These are phyloP conservation scores for Trichoderma aggressivum DNA, from an alignment of 2,329 filamentous ascomycete genomes.

Conservation along the genomic window DNA sequence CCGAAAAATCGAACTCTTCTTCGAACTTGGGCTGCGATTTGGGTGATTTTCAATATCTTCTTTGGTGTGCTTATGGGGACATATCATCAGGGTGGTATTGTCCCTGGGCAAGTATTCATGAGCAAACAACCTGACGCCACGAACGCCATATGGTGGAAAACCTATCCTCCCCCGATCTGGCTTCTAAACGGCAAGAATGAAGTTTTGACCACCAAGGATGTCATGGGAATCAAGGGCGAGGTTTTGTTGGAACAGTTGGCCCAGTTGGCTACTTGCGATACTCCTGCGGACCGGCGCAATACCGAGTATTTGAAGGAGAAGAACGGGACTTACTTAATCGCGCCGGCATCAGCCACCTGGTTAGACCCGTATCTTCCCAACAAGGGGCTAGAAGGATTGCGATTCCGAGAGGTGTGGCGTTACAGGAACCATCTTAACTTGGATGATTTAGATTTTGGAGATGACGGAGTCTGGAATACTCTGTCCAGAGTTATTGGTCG, in stretches of 20 bases:
- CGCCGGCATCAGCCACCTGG: conserved; percentile 68
- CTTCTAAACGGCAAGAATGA: conserved; percentile 73
- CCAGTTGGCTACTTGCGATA: conserved; percentile 60
- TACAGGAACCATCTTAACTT: conserved; percentile 68
- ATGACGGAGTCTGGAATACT: conserved; percentile 72
- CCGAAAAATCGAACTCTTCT: conserved; percentile 52
- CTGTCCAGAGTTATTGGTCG: conserved; percentile 63
- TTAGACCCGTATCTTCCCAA: conserved; percentile 61
- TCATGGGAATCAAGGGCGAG: conserved; percentile 68
- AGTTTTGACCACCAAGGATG: conserved; percentile 65
- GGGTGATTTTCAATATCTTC: conserved; percentile 67
- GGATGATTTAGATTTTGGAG: conserved; percentile 75
- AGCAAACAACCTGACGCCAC: conserved; percentile 66
- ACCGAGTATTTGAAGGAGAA: conserved; percentile 57
- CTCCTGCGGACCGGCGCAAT: conserved; percentile 52
- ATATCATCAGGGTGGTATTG: conserved; percentile 76
- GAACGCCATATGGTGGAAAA: conserved; percentile 80
- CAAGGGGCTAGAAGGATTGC: conserved; percentile 56
- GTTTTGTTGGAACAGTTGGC: conserved; percentile 57
- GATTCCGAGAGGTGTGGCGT: conserved; percentile 68
- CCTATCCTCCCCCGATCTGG: conserved; percentile 79
- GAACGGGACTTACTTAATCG: conserved; percentile 67
- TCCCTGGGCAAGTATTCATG: conserved; percentile 72
- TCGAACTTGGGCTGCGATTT: conserved; percentile 56
- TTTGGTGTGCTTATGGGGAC: conserved; percentile 73